phyloP scores from a whole-genome alignment of 1,139 yeast species.

The Diutina siamensis region DNA sequence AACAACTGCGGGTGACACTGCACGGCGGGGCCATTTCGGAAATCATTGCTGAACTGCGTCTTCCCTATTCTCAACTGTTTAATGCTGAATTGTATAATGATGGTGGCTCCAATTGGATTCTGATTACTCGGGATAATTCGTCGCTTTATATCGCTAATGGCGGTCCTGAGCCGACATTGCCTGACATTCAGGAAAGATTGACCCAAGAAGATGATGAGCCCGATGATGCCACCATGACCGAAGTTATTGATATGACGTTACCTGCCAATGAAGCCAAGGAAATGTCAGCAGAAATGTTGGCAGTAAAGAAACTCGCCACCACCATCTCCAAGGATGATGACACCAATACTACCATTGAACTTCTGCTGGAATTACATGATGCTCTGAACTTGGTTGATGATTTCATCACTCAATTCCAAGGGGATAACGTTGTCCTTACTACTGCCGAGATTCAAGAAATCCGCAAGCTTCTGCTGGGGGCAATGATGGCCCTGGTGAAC shows the following conservation, averaged over 20 bases:
- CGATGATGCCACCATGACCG: not conserved
- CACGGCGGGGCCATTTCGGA: not conserved
- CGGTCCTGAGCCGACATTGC: not conserved
- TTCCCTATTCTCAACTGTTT: not conserved
- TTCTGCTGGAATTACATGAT: not conserved
- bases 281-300: not conserved
- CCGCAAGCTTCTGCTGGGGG: not conserved
- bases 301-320: not conserved
- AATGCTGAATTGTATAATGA: not conserved
- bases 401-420: not conserved
- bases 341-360: not conserved
- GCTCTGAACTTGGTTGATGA: conserved; percentile 1
- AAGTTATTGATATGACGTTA: not conserved
- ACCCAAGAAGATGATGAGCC: not conserved
- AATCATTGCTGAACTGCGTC: not conserved
- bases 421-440: not conserved
- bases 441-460: not conserved
- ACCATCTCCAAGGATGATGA: not conserved
- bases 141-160: not conserved
- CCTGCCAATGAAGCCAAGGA: not conserved
- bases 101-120: conserved; percentile 4
- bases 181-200: not conserved
- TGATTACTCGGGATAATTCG: conserved; percentile 1
- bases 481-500: not conserved
- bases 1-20: not conserved